phyloP scores from a whole-genome alignment of 1,284 basidiomycete species.

The Pseudozyma pruni region DNA sequence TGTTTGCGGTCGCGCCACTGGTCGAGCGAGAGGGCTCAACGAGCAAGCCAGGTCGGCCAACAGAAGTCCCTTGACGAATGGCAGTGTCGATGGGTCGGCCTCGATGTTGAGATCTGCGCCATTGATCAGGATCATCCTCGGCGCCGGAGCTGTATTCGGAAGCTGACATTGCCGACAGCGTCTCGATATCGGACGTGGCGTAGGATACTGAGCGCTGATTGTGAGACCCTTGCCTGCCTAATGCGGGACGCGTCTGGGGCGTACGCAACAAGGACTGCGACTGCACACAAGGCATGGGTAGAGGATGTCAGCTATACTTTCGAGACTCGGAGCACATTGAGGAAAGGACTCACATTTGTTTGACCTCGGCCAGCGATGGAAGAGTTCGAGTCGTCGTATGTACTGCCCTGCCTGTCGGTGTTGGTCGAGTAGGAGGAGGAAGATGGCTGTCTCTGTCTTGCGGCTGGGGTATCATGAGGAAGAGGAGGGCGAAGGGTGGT shows the following conservation, averaged over 20 bases:
- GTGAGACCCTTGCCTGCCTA: conserved; percentile 37
- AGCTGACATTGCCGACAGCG: conserved; percentile 48
- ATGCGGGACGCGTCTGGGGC: conserved; percentile 27
- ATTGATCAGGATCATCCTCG: conserved; percentile 45
- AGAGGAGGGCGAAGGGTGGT: conserved; percentile 26
- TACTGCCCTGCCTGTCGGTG: conserved; percentile 18
- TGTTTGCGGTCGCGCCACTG: conserved; percentile 25
- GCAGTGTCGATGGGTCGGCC: conserved; percentile 30
- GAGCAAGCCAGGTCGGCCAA: conserved; percentile 29
- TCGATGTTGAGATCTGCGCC: conserved; percentile 22
- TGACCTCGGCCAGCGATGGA: conserved; percentile 40
- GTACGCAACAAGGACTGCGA: conserved; percentile 13
- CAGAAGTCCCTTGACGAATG: conserved; percentile 30
- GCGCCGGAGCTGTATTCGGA: conserved; percentile 58
- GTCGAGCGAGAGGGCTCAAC: conserved; percentile 37
- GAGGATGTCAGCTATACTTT: background rate
- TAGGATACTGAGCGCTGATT: conserved; percentile 52
- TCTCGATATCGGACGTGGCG: conserved; percentile 56
- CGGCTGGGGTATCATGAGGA: conserved; percentile 25
- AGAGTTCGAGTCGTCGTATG: conserved; percentile 26
- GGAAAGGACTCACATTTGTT: conserved; percentile 26
- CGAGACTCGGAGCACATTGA: background rate
- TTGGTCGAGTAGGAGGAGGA: conserved; percentile 19
- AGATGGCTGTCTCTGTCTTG: conserved; percentile 26
- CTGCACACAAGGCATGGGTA: background rate